Percentiles rank a stretch among this genome's conserved stretches.
Conservation (phyloP, 2,329 filamentous ascomycete genomes). For the Trichoderma aggressivum region DNA sequence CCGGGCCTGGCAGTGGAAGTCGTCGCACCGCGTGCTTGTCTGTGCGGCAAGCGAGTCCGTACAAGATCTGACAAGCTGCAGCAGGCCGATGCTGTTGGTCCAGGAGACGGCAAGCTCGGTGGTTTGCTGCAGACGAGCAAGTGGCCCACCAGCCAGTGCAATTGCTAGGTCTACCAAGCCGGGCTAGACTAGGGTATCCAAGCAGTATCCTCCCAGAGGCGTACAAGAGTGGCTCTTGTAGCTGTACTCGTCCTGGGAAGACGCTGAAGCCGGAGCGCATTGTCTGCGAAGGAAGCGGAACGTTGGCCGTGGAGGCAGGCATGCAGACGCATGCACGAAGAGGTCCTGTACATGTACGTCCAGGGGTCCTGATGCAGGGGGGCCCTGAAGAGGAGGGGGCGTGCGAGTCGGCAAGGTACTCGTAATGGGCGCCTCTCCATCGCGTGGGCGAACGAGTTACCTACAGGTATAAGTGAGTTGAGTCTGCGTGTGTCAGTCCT, state of each 20-base stretch:
- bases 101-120: constrained; percentile 18
- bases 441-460: not conserved
- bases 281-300: constrained; percentile 18
- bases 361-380: constrained; percentile 18
- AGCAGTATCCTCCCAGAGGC: constrained; percentile 16
- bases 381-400: constrained; percentile 1
- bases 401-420: constrained; percentile 4
- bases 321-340: constrained; percentile 19
- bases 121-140: constrained; percentile 17
- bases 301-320: constrained; percentile 16
- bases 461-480: not conserved
- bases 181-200: constrained; percentile 19
- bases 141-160: constrained; percentile 12
- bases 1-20: constrained; percentile 6
- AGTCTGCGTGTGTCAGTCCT: constrained; percentile 5
- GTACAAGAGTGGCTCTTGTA: constrained; percentile 15
- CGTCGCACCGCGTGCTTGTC: constrained; percentile 9
- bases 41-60: constrained; percentile 13
- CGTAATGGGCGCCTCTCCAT: constrained; percentile 6
- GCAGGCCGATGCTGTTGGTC: constrained; percentile 18
- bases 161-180: constrained; percentile 3
- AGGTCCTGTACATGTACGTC: constrained; percentile 11
- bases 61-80: constrained; percentile 19
- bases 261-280: constrained; percentile 4
- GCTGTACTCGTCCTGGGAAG: not conserved